Percentiles rank a stretch among this genome's conserved stretches.
Conservation (phyloP, 139 green algal genomes). For the Microglena sp. region DNA sequence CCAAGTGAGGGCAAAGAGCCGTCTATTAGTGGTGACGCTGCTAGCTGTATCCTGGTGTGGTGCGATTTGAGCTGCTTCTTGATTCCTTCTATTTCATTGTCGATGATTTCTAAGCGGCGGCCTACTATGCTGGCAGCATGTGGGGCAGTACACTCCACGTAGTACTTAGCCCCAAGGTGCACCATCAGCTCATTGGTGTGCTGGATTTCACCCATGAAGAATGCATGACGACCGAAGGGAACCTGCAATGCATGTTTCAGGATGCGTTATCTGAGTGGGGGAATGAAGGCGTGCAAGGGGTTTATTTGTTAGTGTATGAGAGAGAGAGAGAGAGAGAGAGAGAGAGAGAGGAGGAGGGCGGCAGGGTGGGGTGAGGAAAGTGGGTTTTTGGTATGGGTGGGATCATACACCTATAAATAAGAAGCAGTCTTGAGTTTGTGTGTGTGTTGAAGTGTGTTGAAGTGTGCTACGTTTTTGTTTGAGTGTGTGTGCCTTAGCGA, state of each 20-base stretch:
- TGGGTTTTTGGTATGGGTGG: too few species aligned
- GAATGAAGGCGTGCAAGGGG: too few species aligned
- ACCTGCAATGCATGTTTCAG: constrained; percentile 20
- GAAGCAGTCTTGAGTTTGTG: too few species aligned
- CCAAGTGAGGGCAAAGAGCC: not conserved
- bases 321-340: too few species aligned
- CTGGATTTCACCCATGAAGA: constrained; percentile 31
- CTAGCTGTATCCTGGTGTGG: constrained; percentile 8
- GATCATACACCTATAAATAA: too few species aligned
- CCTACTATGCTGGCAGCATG: constrained; percentile 21
- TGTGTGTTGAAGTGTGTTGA: too few species aligned
- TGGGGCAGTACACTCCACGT: constrained; percentile 18
- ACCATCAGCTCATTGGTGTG: constrained; percentile 43
- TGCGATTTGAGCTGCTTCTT: constrained; percentile 16
- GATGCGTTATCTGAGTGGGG: too few species aligned
- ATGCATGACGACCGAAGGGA: constrained; percentile 35
- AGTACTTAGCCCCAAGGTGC: constrained; percentile 23
- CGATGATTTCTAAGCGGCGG: constrained; percentile 7
- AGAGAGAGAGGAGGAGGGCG: too few species aligned
- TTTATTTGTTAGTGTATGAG: too few species aligned
- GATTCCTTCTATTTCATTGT: constrained; percentile 8
- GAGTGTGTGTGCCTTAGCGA: too few species aligned
- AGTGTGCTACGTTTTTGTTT: too few species aligned
- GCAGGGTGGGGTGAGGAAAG: too few species aligned
- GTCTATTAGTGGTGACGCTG: not conserved